phyloP scores from a whole-genome alignment of 2,329 filamentous ascomycete genomes.

The Rutstroemia sydowiana region DNA sequence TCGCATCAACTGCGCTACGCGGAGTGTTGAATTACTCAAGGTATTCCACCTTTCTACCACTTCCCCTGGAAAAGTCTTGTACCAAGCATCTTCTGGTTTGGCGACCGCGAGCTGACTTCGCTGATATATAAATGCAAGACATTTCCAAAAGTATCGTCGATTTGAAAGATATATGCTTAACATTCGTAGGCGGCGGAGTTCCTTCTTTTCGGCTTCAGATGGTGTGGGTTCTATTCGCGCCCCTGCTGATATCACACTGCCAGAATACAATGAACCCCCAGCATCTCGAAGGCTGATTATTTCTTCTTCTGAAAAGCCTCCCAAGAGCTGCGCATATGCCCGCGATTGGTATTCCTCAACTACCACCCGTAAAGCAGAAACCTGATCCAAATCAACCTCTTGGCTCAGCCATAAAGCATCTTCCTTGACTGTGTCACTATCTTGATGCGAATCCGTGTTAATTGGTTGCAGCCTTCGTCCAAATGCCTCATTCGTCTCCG shows the following conservation, averaged over 20 bases:
- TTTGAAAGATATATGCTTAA: constrained; percentile 66
- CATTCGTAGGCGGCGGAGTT: constrained; percentile 58
- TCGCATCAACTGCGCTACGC: constrained; percentile 37
- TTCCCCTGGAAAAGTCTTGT: not conserved
- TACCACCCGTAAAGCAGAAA: constrained; percentile 72
- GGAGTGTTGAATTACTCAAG: constrained; percentile 7
- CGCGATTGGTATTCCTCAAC: constrained; percentile 79
- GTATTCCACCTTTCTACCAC: constrained; percentile 3
- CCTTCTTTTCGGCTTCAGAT: constrained; percentile 54
- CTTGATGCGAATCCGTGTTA: constrained; percentile 63
- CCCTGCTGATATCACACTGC: constrained; percentile 45
- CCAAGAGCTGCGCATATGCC: constrained; percentile 62
- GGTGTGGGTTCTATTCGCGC: constrained; percentile 38
- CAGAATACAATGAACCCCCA: constrained; percentile 55
- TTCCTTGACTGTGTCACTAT: constrained; percentile 72
- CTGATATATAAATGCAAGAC: constrained; percentile 22
- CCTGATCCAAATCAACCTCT: constrained; percentile 68
- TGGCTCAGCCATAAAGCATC: constrained; percentile 83
- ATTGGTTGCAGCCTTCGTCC: constrained; percentile 83
- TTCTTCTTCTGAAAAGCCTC: constrained; percentile 71
- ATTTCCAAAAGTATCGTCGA: constrained; percentile 59
- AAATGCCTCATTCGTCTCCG: constrained; percentile 62
- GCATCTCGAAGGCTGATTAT: constrained; percentile 68
- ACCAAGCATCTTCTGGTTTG: not conserved
- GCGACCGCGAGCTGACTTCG: not conserved